Evolutionary conservation across 2,329 filamentous ascomycete genomes (phyloP).

Genomic region (Botryotinia convoluta): DNA sequence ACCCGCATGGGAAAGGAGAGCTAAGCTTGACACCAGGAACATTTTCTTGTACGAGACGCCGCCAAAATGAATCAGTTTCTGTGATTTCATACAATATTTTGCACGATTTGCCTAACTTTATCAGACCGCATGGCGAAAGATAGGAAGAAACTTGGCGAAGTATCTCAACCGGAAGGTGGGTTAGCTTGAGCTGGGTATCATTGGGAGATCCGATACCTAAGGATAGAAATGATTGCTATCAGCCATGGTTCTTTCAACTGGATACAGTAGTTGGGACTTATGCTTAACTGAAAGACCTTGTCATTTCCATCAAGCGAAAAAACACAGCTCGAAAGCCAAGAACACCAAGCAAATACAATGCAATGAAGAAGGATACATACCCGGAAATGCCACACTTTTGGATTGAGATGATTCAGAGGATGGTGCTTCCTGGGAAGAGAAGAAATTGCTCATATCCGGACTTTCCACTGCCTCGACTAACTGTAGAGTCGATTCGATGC

Average conservation of each 20-base stretch:
- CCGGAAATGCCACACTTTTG: neutral
- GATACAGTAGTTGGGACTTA: neutral
- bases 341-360: conserved; percentile 5
- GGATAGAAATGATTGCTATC: neutral
- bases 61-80: conserved; percentile 69
- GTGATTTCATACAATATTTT: conserved; percentile 58
- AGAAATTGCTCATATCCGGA: neutral
- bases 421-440: neutral
- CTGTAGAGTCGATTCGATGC: conserved; percentile 12
- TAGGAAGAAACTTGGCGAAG: conserved; percentile 68
- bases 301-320: conserved; percentile 2
- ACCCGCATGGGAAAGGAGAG: conserved; percentile 56
- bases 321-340: conserved; percentile 20
- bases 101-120: conserved; percentile 58
- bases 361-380: conserved; percentile 8
- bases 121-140: conserved; percentile 64
- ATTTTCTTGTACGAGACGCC: conserved; percentile 63
- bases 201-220: conserved; percentile 2
- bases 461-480: conserved; percentile 16
- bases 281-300: conserved; percentile 14
- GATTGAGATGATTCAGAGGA: neutral
- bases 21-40: conserved; percentile 56
- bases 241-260: conserved; percentile 6
- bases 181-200: conserved; percentile 37
- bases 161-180: conserved; percentile 70